phyloP scores from a whole-genome alignment of 164 flowering plant species.

The Buxus sempervirens region DNA sequence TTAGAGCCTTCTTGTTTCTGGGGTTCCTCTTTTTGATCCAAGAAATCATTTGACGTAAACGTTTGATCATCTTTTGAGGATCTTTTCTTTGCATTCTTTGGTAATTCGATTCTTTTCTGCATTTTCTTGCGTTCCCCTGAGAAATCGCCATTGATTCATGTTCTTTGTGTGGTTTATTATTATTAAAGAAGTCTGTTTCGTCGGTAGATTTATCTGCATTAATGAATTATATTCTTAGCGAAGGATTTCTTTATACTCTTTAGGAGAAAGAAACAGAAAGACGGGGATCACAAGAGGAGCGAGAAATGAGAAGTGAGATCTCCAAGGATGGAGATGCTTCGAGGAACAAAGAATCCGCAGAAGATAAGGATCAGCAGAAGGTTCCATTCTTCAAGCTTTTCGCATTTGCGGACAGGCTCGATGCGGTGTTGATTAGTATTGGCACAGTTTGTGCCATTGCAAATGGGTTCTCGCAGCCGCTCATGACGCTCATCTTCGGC shows the following conservation, averaged over 20 bases:
- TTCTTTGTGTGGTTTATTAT: too few relatives aligned
- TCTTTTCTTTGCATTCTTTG: too few relatives aligned
- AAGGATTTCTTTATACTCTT: neutral
- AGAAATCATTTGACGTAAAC: too few relatives aligned
- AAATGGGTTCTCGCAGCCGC: conserved; percentile 17
- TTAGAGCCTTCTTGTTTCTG: too few relatives aligned
- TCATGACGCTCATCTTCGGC: conserved; percentile 19
- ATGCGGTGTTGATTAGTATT: conserved; percentile 11
- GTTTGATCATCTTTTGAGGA: too few relatives aligned
- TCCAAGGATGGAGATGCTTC: neutral
- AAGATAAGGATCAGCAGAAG: neutral
- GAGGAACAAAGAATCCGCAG: neutral
- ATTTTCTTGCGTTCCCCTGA: neutral
- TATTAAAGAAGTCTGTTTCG: neutral
- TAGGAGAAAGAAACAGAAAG: too few relatives aligned
- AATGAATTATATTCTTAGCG: neutral
- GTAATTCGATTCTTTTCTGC: neutral
- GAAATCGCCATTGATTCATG: neutral
- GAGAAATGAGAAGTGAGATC: neutral
- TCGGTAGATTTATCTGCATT: neutral
- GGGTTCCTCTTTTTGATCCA: too few relatives aligned
- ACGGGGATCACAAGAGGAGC: neutral
- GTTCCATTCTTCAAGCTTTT: conserved; percentile 20
- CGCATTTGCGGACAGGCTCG: conserved; percentile 14
- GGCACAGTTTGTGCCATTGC: conserved; percentile 18